phyloP scores from a whole-genome alignment of 192 early-diverging fungal species.

The Phycomyces blakesleeanus region DNA sequence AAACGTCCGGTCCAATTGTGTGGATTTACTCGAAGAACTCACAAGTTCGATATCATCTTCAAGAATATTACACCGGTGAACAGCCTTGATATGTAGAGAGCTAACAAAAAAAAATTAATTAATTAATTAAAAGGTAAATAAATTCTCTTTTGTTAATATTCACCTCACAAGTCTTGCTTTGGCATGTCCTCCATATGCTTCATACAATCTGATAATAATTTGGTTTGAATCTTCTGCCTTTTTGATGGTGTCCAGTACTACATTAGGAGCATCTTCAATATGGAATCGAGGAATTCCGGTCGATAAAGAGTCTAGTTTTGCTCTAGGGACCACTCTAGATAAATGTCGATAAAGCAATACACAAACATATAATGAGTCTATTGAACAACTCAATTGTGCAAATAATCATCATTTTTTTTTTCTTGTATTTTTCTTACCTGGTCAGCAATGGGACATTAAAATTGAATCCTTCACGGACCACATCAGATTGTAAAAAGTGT shows the following conservation, averaged over 20 bases:
- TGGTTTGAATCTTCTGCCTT: constrained; percentile 72
- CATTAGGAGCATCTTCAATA: constrained; percentile 54
- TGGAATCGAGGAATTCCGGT: constrained; percentile 34
- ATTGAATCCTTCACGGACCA: constrained; percentile 84
- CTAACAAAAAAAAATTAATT: constrained; percentile 30
- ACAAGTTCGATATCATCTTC: constrained; percentile 60
- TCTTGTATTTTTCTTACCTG: too few species aligned
- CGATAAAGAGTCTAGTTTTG: not conserved
- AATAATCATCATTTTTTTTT: too few species aligned
- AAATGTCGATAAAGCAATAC: not conserved
- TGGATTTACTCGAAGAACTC: constrained; percentile 11
- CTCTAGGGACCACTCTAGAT: constrained; percentile 21
- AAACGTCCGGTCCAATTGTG: constrained; percentile 11
- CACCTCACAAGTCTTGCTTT: constrained; percentile 24
- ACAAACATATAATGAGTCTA: too few species aligned
- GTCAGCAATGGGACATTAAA: constrained; percentile 81
- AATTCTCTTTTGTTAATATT: not conserved
- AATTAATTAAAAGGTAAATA: too few species aligned
- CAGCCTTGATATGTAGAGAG: constrained; percentile 42
- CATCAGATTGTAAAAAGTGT: constrained; percentile 75
- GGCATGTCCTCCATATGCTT: constrained; percentile 87
- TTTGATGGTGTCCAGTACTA: constrained; percentile 92
- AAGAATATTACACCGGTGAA: constrained; percentile 69
- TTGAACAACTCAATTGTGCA: too few species aligned
- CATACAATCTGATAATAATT: constrained; percentile 83